These are phyloP conservation scores for Nidula niveotomentosa DNA, from an alignment of 1,284 basidiomycete species.

Conservation along the genomic window DNA sequence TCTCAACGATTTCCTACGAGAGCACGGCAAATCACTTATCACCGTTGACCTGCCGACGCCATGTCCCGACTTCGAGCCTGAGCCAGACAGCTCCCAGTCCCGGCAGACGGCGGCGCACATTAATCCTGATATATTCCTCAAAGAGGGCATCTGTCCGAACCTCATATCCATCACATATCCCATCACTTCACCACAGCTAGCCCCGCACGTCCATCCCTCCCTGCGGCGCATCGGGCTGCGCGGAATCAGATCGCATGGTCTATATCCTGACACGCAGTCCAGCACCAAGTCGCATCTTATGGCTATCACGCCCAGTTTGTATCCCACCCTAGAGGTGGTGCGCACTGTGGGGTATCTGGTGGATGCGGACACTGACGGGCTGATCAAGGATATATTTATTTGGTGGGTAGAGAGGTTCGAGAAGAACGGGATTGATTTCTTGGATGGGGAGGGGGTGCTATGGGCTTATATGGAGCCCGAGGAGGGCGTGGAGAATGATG, in stretches of 20 bases:
- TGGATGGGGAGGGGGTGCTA: constrained; percentile 53
- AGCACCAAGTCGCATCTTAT: constrained; percentile 36
- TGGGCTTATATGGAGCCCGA: constrained; percentile 39
- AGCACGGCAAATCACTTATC: constrained; percentile 37
- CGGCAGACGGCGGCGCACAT: constrained; percentile 28
- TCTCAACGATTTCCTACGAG: constrained; percentile 34
- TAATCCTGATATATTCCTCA: constrained; percentile 40
- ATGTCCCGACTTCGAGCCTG: constrained; percentile 29
- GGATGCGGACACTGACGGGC: constrained; percentile 39
- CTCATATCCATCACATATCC: constrained; percentile 42
- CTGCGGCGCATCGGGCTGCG: constrained; percentile 46
- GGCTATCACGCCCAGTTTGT: constrained; percentile 37
- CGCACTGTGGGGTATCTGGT: constrained; percentile 45
- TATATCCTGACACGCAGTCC: constrained; percentile 41
- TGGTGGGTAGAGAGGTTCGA: constrained; percentile 55
- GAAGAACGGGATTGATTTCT: constrained; percentile 43
- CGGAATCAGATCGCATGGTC: constrained; percentile 35
- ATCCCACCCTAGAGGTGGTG: constrained; percentile 44
- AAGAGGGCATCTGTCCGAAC: constrained; percentile 39
- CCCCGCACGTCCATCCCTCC: constrained; percentile 28
- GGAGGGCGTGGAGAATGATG: constrained; percentile 1
- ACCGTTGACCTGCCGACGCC: constrained; percentile 40
- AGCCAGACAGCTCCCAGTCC: constrained; percentile 22
- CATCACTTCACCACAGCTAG: constrained; percentile 24
- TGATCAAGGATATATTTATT: constrained; percentile 48